Percentiles rank a stretch among this genome's conserved stretches.
Evolutionary conservation across 1,139 yeast species (phyloP).

Genomic region (Candida freyschussii): DNA sequence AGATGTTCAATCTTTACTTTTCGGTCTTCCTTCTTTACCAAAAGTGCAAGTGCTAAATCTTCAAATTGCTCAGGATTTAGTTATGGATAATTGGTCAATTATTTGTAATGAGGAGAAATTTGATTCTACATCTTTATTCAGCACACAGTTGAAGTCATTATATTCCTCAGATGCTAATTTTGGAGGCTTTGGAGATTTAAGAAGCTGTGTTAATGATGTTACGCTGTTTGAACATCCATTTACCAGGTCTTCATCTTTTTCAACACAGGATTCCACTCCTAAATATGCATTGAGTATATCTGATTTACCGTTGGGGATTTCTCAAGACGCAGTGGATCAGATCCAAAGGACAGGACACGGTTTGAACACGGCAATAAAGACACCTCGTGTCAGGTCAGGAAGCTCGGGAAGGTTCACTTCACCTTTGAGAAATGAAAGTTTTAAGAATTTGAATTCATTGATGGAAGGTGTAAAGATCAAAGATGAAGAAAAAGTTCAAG

Average conservation of each 20-base stretch:
- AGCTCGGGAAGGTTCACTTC: conserved; percentile 6
- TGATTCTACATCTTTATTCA: conserved; percentile 11
- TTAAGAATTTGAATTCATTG: conserved; percentile 9
- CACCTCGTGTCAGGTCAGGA: conserved; percentile 2
- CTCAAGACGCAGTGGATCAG: conserved; percentile 8
- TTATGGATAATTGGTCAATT: conserved; percentile 17
- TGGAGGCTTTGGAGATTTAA: conserved; percentile 19
- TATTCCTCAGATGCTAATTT: conserved; percentile 6
- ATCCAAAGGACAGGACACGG: conserved; percentile 2
- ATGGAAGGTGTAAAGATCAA: conserved; percentile 9
- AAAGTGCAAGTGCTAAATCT: conserved; percentile 56
- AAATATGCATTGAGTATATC: conserved; percentile 9
- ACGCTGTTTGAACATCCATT: conserved; percentile 14
- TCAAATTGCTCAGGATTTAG: conserved; percentile 3
- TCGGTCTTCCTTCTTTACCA: conserved; percentile 81
- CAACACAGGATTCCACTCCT: conserved; percentile 5
- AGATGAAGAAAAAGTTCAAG: too few relatives aligned
- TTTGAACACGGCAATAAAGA: neutral
- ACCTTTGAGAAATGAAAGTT: conserved; percentile 10
- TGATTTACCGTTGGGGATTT: conserved; percentile 13
- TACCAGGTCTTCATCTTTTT: neutral
- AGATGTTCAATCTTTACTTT: conserved; percentile 63
- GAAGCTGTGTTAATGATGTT: conserved; percentile 8
- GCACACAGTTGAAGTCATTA: conserved; percentile 10
- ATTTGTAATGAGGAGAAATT: conserved; percentile 5